Percentiles rank a stretch among this genome's conserved stretches.
Evolutionary conservation across 1,139 yeast genomes (phyloP).

Genomic region (Geotrichum europaeum): DNA sequence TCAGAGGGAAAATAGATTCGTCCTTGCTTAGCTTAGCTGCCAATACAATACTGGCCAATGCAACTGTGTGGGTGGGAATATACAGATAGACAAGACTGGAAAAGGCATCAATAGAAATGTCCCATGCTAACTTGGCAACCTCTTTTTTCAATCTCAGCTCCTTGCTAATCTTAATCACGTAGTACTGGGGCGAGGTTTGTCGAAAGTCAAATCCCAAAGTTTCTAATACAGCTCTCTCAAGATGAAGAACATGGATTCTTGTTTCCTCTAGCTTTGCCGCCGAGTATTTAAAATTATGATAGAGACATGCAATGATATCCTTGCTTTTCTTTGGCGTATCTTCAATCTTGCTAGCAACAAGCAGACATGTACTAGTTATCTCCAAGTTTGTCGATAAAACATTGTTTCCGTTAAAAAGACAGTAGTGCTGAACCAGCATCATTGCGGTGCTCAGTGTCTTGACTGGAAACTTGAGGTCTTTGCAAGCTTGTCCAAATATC

Average conservation of each 20-base stretch:
- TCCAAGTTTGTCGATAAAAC: conserved; percentile 69
- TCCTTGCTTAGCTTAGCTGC: conserved; percentile 40
- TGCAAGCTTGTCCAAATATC: not conserved
- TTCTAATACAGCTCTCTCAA: conserved; percentile 70
- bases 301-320: conserved; percentile 40
- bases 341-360: conserved; percentile 76
- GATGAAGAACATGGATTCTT: conserved; percentile 18
- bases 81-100: conserved; percentile 65
- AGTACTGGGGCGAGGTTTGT: conserved; percentile 52
- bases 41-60: conserved; percentile 57
- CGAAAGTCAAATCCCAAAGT: conserved; percentile 71
- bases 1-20: conserved; percentile 26
- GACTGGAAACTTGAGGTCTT: conserved; percentile 24
- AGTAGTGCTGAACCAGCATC: conserved; percentile 28
- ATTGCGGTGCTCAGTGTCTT: conserved; percentile 33
- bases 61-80: conserved; percentile 75
- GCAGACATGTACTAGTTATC: conserved; percentile 66
- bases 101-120: conserved; percentile 65
- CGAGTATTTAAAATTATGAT: not conserved
- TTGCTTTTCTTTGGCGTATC: conserved; percentile 79
- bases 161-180: conserved; percentile 62
- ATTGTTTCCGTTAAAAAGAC: conserved; percentile 39
- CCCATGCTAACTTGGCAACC: conserved; percentile 54
- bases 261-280: conserved; percentile 6
- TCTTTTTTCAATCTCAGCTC: conserved; percentile 34